Evolutionary conservation across 2,329 filamentous ascomycete genomes (phyloP), one percentile per base, ranked within the genome.

Genomic region (Beauveria rudraprayagi): DNA sequence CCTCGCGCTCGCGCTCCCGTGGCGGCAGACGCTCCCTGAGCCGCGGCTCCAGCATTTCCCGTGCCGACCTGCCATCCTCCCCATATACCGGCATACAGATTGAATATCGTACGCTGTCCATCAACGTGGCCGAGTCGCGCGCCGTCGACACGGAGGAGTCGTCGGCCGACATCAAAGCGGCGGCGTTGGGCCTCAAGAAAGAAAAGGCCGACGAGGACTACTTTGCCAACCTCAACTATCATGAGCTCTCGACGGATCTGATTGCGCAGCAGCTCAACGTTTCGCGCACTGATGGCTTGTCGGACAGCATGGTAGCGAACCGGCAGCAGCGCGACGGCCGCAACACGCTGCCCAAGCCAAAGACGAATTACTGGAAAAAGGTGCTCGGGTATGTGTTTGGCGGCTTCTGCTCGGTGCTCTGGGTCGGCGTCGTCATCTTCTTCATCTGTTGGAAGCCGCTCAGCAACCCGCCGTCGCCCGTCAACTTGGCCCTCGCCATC

Each of bases 361-460:
- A 77, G 65, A 73, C 74, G 5, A 78, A 78, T 67, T 77, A 78
- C 65, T 63, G 69, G 61, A 75, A 73, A 63, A 76, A 76, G 63
- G 68, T 77, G 1, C 65, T 77, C 8, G 63, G 66, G 5, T 80
- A 79, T 62, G 63, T 79, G 61, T 79, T 79, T 65, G 77, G 77
- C 41, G 77, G 77, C 50, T 79, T 79, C 67, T 78, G 77, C 54
- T 78, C 76, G 0, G 70, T 79, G 24, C 71, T 79, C 14, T 79
- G 76, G 77, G 66, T 78, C 41, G 77, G 76, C 19, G 76, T 76
- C 54, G 71, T 79, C 63, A 70, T 79, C 66, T 79, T 79, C 71
- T 79, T 79, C 65, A 66, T 80, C 63, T 79, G 76, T 67, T 80
- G 78, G 77, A 64, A 68, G 19, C 77, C 78, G n/a, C 69, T 80